phyloP scores from a whole-genome alignment of 2,329 filamentous ascomycete genomes.

The Catunica adiposa region DNA sequence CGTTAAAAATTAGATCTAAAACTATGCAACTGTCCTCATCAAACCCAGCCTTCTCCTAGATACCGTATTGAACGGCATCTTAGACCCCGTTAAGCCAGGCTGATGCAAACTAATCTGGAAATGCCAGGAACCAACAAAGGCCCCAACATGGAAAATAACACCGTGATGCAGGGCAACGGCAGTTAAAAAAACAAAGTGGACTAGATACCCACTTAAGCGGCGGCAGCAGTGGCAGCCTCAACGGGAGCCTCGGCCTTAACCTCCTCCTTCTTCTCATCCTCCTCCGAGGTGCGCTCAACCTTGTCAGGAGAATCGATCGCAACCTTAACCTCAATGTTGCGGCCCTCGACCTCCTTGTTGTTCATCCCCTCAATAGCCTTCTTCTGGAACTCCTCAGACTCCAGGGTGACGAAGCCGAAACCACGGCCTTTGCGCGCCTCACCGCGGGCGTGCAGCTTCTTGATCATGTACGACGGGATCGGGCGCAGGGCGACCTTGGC shows the following conservation, averaged over 20 bases:
- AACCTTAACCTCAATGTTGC: conserved; percentile 99
- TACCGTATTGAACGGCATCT: neutral
- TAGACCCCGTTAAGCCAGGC: neutral
- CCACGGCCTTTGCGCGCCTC: conserved; percentile 98
- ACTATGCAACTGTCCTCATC: conserved; percentile 3
- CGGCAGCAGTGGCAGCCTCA: conserved; percentile 1
- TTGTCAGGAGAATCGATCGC: conserved; percentile 99
- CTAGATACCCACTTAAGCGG: conserved; percentile 7
- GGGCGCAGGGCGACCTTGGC: conserved; percentile 98
- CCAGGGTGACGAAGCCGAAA: conserved; percentile 94
- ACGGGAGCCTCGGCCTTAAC: neutral
- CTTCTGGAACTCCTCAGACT: conserved; percentile 87
- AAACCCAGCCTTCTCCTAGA: no score
- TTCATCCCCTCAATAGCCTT: conserved; percentile 98
- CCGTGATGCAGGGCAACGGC: conserved; percentile 2
- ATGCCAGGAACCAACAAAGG: neutral
- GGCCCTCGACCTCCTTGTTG: conserved; percentile 95
- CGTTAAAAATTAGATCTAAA: conserved; percentile 15
- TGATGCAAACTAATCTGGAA: conserved; percentile 1
- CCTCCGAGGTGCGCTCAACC: conserved; percentile 67
- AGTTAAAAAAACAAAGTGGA: neutral
- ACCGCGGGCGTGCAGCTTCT: conserved; percentile 96
- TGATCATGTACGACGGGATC: conserved; percentile 99
- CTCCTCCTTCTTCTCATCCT: conserved; percentile 20
- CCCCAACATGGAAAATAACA: neutral